phyloP scores from a whole-genome alignment of 768 basidiomycete genomes.

The Hygrophorus pudorinus region DNA sequence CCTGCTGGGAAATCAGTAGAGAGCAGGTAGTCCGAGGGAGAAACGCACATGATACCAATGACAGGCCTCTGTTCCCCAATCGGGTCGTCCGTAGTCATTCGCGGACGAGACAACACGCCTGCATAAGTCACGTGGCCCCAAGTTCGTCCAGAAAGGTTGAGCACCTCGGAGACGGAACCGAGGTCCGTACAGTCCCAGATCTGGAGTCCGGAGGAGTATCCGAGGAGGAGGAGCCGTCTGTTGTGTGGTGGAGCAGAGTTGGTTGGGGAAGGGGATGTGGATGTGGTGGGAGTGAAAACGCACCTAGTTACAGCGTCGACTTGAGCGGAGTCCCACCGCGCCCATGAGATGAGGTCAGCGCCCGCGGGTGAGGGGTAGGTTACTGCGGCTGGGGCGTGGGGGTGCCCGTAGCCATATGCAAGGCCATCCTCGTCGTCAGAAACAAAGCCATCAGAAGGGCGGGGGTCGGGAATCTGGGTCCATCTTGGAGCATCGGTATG shows the following conservation, averaged over 20 bases:
- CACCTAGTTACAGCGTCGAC: constrained; percentile 11
- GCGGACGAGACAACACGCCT: constrained; percentile 3
- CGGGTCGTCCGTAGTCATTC: neutral
- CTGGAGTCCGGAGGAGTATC: constrained; percentile 44
- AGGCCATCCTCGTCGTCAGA: constrained; percentile 6
- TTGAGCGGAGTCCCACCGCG: constrained; percentile 31
- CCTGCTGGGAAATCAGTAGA: neutral
- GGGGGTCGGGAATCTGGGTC: too few relatives aligned
- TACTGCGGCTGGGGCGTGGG: neutral
- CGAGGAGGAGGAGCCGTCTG: constrained; percentile 42
- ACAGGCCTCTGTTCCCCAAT: constrained; percentile 2
- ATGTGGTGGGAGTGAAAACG: neutral
- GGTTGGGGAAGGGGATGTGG: neutral
- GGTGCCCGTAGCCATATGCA: neutral
- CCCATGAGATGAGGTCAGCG: constrained; percentile 24
- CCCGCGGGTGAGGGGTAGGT: neutral
- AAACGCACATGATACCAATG: constrained; percentile 9
- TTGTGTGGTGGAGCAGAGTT: too few relatives aligned
- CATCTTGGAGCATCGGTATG: too few relatives aligned
- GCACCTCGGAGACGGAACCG: constrained; percentile 24
- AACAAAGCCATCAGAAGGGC: too few relatives aligned
- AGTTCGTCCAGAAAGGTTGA: constrained; percentile 5
- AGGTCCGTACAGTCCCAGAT: constrained; percentile 49
- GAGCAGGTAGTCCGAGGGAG: neutral
- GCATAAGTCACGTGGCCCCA: constrained; percentile 7